Base-by-base conservation (phyloP, 768 basidiomycete genomes). In the Suillus weaverae region DNA sequence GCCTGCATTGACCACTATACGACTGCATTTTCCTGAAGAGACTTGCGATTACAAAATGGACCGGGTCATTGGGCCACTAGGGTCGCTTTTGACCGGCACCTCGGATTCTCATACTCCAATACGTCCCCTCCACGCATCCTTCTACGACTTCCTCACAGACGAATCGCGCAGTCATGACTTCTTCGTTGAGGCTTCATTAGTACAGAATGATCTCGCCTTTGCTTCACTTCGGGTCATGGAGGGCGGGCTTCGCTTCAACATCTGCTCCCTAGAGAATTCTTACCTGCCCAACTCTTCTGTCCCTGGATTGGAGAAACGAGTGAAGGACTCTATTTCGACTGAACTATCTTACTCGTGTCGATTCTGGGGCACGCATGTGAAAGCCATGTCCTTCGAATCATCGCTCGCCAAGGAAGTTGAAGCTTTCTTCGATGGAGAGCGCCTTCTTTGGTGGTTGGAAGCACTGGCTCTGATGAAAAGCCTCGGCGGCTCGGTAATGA, bases 311-410 rank as follows among this genome's bases (percentile, higher is more conserved):
- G 26, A 59, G 1, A 14, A 36, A 3, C 63, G 63, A 6, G 68
- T 76, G 13, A 51, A 69, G 9, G 44, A 62, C 0, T 56, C 36
- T 13, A 78, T 80, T 32, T 55, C 76, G 1, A 32, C 67, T 8
- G 57, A 69, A 2, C 61, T 79, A 18, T 67, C 65, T 1, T 78
- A 80, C 65, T 66, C 77, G 30, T 76, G 78, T 65, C 62, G 65
- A 22, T 77, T 66, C 48, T 79, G 77, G 76, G 72, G 64, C 1
- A 64, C 70, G 36, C 79, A 79, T 66, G 55, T 79, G 10, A n/a
- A 43, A 4, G 61, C 56, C 7, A 60, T 61, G 16, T 33, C 60
- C 2, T 54, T 57, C 36, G 26, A 64, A 22, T 8, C 33, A 1
- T 20, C 44, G 6, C 26, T 74, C 0, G 36, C 68, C 0, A 16